phyloP scores from a whole-genome alignment of 192 early-diverging fungal genomes.

The Spizellomyces sp. region DNA sequence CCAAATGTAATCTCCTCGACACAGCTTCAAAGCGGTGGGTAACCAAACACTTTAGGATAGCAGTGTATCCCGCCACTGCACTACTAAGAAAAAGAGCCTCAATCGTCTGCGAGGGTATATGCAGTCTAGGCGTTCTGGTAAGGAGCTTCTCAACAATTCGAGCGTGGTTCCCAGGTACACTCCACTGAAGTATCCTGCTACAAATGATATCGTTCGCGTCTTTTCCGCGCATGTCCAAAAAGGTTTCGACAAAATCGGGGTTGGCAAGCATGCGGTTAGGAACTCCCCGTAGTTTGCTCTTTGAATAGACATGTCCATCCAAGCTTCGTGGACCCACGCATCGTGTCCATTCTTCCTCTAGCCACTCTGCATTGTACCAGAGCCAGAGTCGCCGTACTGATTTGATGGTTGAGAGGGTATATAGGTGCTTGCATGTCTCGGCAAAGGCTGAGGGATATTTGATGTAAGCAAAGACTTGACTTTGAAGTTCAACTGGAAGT shows the following conservation, averaged over 20 bases:
- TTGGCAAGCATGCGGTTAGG: not conserved
- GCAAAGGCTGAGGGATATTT: not conserved
- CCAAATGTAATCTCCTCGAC: not conserved
- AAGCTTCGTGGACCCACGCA: not conserved
- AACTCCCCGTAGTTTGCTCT: not conserved
- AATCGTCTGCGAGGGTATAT: not conserved
- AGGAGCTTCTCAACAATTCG: not conserved
- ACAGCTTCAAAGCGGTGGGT: not conserved
- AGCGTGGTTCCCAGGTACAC: too few species aligned
- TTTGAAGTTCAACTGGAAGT: not conserved
- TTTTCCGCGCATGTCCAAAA: not conserved
- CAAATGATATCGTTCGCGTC: too few species aligned
- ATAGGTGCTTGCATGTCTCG: not conserved
- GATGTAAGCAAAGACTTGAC: not conserved
- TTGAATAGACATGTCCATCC: not conserved
- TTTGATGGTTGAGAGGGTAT: not conserved
- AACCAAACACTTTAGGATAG: not conserved
- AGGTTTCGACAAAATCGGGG: not conserved
- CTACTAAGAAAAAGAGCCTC: not conserved
- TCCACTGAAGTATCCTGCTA: too few species aligned
- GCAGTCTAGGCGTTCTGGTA: not conserved
- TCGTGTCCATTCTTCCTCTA: not conserved
- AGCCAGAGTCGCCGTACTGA: not conserved
- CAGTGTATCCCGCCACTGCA: not conserved
- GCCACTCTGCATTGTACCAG: not conserved